Evolutionary conservation across 1,284 basidiomycete species (phyloP).

Genomic region (Tilletia indica): DNA sequence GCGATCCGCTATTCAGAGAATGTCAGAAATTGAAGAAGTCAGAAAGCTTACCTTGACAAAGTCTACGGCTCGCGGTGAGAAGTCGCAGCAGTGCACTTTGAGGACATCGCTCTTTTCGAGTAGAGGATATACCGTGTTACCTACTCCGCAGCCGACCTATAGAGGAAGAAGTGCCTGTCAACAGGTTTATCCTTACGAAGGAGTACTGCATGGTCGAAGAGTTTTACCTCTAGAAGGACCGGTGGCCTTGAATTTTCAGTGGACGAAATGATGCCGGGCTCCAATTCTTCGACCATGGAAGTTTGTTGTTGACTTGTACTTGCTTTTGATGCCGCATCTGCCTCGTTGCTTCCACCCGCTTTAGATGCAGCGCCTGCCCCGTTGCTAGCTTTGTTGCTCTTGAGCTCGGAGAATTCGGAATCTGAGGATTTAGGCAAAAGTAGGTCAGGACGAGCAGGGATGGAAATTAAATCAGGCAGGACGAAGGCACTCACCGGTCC

Average conservation of each 20-base stretch:
- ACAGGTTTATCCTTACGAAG: not conserved
- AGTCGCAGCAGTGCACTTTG: constrained; percentile 53
- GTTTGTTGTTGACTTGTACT: not conserved
- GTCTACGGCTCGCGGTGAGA: constrained; percentile 49
- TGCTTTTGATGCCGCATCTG: not conserved
- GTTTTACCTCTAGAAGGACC: constrained; percentile 41
- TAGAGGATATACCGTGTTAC: constrained; percentile 53
- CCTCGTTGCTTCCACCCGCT: constrained; percentile 7
- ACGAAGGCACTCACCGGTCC: constrained; percentile 36
- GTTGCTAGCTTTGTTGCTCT: not conserved
- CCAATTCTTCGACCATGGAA: not conserved
- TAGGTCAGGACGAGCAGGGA: not conserved
- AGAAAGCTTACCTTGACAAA: constrained; percentile 34
- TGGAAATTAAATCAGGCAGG: not conserved
- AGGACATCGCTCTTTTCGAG: constrained; percentile 34
- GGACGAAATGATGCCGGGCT: not conserved
- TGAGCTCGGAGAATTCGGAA: constrained; percentile 14
- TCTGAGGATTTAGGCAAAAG: not conserved
- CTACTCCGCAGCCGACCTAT: constrained; percentile 50
- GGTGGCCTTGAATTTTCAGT: constrained; percentile 1
- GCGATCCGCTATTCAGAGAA: not conserved
- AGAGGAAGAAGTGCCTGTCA: not conserved
- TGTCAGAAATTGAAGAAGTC: not conserved
- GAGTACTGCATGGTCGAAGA: not conserved
- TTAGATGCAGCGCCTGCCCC: too few relatives aligned